Percentiles rank a stretch among this genome's conserved stretches.
These are phyloP conservation scores for Delphinella strobiligena DNA, from an alignment of 2,329 filamentous ascomycete genomes.

Conservation along the genomic window DNA sequence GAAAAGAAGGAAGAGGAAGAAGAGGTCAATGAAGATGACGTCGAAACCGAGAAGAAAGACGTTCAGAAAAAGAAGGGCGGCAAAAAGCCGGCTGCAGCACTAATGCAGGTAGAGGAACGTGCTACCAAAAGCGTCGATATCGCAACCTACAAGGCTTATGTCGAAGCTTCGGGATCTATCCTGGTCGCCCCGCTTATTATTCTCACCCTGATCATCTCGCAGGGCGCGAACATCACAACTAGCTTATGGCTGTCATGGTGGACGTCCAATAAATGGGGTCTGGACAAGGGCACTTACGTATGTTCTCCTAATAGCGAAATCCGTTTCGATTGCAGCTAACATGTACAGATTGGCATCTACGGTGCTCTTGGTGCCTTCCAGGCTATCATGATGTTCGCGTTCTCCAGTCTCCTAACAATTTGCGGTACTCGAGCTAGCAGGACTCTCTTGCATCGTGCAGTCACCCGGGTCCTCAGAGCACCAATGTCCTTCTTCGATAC, in stretches of 20 bases:
- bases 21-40: slow-evolving; percentile 38
- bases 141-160: slow-evolving; percentile 67
- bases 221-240: slow-evolving; percentile 76
- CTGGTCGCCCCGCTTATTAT: slow-evolving; percentile 55
- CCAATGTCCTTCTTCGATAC: slow-evolving; percentile 93
- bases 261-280: slow-evolving; percentile 67
- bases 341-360: slow-evolving; percentile 46
- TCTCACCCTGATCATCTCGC: slow-evolving; percentile 55
- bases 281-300: slow-evolving; percentile 59
- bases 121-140: slow-evolving; percentile 67
- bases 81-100: slow-evolving; percentile 35
- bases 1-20: slow-evolving; percentile 38
- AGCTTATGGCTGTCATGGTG: slow-evolving; percentile 91
- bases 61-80: slow-evolving; percentile 42
- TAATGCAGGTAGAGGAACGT: slow-evolving; percentile 66
- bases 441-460: slow-evolving; percentile 67
- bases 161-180: slow-evolving; percentile 60
- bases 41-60: slow-evolving; percentile 46
- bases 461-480: slow-evolving; percentile 58
- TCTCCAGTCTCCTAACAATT: slow-evolving; percentile 66
- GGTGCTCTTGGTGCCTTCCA: slow-evolving; percentile 61
- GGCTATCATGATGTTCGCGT: slow-evolving; percentile 64
- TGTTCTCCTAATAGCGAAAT: slow-evolving; percentile 24
- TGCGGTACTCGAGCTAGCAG: slow-evolving; percentile 74
- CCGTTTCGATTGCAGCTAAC: slow-evolving; percentile 14